These are phyloP conservation scores for Lipomyces chichibuensis DNA, from an alignment of 805 yeast genomes.

Conservation along the genomic window DNA sequence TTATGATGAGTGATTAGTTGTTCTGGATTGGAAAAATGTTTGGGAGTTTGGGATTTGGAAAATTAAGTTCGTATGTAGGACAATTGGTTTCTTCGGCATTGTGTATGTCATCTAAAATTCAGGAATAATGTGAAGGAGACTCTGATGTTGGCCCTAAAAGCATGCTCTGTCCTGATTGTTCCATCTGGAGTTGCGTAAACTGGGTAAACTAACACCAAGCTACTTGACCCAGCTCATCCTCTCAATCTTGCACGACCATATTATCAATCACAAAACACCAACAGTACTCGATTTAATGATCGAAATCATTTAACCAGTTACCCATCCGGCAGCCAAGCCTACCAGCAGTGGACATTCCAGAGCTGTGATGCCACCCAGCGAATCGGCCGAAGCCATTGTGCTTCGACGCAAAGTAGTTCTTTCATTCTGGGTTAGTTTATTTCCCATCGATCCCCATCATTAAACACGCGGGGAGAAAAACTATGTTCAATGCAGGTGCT, in stretches of 20 bases:
- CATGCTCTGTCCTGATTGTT: too few species aligned
- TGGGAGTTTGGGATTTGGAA: background rate
- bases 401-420: conserved; percentile 32
- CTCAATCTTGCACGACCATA: too few species aligned
- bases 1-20: background rate
- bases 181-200: too few species aligned
- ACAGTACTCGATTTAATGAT: background rate
- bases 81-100: background rate
- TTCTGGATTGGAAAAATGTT: background rate
- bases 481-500: background rate
- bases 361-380: conserved; percentile 8
- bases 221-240: too few species aligned
- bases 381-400: conserved; percentile 12
- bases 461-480: background rate
- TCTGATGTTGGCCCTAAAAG: too few species aligned
- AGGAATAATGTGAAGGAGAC: too few species aligned
- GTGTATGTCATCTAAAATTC: too few species aligned
- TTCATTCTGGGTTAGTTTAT: conserved; percentile 31
- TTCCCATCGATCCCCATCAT: background rate
- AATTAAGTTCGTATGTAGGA: too few species aligned
- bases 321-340: background rate
- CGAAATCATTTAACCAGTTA: background rate
- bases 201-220: too few species aligned
- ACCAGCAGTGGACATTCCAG: background rate
- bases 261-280: background rate